phyloP scores from a whole-genome alignment of 805 yeast genomes.

The Isabelozyma gotoi region DNA sequence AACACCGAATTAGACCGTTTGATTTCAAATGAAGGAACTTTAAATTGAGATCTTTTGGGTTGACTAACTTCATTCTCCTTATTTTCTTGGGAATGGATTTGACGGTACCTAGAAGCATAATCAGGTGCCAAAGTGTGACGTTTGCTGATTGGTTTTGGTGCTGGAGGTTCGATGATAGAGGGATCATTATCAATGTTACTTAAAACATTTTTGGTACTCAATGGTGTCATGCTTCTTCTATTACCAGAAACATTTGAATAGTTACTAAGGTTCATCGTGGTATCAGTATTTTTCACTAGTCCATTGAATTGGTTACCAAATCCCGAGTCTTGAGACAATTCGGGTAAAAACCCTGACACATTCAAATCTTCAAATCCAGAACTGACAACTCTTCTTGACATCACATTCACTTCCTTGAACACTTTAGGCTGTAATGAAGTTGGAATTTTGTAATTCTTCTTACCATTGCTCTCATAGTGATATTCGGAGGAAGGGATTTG shows the following conservation, averaged over 20 bases:
- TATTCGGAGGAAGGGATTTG: conserved; percentile 9
- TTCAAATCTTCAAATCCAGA: conserved; percentile 43
- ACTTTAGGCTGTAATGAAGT: conserved; percentile 24
- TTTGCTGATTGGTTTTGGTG: neutral
- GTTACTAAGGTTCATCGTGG: conserved; percentile 6
- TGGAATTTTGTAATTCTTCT: conserved; percentile 25
- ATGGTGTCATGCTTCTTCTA: conserved; percentile 22
- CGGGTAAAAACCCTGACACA: conserved; percentile 44
- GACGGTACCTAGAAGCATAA: conserved; percentile 1
- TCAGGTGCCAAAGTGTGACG: conserved; percentile 1
- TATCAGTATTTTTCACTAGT: conserved; percentile 21
- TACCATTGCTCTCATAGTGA: conserved; percentile 8
- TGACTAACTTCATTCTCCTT: neutral
- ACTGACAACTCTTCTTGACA: conserved; percentile 42
- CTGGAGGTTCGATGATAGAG: conserved; percentile 4
- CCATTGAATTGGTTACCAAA: conserved; percentile 44
- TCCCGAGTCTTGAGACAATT: conserved; percentile 48
- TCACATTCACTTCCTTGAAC: conserved; percentile 42
- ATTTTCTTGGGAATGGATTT: neutral
- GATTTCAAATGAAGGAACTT: conserved; percentile 44
- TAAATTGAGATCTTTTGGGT: conserved; percentile 29
- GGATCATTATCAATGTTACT: conserved; percentile 16
- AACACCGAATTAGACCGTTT: conserved; percentile 33
- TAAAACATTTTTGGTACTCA: conserved; percentile 30
- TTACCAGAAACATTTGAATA: conserved; percentile 15